phyloP scores from a whole-genome alignment of 2,329 filamentous ascomycete species.

The Diplodia seriata region DNA sequence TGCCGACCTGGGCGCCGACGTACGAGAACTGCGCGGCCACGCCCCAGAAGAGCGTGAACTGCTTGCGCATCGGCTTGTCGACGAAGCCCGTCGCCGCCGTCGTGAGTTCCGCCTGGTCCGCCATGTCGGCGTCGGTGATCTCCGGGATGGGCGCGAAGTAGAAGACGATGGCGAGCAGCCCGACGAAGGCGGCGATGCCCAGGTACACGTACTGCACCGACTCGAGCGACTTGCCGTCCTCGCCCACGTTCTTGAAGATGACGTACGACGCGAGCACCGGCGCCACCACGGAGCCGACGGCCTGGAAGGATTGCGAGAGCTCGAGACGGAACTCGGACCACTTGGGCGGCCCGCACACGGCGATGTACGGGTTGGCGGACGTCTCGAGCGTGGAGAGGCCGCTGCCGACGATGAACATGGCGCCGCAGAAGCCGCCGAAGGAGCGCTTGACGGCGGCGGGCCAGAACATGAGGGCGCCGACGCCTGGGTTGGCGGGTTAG shows the following conservation, averaged over 20 bases:
- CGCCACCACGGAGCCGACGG: slow-evolving; percentile 75
- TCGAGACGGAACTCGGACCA: slow-evolving; percentile 80
- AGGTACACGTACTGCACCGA: slow-evolving; percentile 83
- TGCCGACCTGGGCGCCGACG: slow-evolving; percentile 59
- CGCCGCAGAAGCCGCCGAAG: slow-evolving; percentile 76
- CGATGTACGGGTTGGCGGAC: slow-evolving; percentile 77
- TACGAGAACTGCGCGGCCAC: slow-evolving; percentile 62
- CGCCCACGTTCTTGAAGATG: slow-evolving; percentile 71
- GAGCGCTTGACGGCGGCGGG: slow-evolving; percentile 75
- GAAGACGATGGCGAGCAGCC: slow-evolving; percentile 69
- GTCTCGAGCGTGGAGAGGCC: slow-evolving; percentile 78
- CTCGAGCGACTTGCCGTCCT: slow-evolving; percentile 62
- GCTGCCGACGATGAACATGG: slow-evolving; percentile 75
- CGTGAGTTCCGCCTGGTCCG: slow-evolving; percentile 50
- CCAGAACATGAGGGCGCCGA: slow-evolving; percentile 82
- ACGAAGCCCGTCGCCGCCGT: slow-evolving; percentile 57
- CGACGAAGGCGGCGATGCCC: slow-evolving; percentile 77
- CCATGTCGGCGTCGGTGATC: slow-evolving; percentile 74
- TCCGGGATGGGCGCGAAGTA: slow-evolving; percentile 73
- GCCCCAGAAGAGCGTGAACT: slow-evolving; percentile 53
- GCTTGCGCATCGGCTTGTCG: slow-evolving; percentile 70
- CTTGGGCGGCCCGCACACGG: slow-evolving; percentile 74
- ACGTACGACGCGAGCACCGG: slow-evolving; percentile 76
- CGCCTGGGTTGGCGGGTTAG: slow-evolving; percentile 37
- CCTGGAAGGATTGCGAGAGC: slow-evolving; percentile 78